Base-by-base conservation (phyloP, 139 green algal genomes). In the Micractinium conductrix region DNA sequence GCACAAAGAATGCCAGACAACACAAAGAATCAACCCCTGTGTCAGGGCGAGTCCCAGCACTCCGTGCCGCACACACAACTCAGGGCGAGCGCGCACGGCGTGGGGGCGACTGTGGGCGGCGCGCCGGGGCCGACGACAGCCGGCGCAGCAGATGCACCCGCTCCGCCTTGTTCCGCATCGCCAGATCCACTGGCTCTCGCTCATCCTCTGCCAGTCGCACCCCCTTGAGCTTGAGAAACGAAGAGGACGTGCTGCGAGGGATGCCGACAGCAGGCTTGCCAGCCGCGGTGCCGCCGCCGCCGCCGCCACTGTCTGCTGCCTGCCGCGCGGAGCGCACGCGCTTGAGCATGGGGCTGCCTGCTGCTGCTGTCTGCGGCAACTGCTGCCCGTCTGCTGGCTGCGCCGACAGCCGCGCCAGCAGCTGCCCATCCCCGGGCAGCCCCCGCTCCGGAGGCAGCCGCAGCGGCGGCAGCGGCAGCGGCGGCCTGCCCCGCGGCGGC, bases 161-260 rank as follows among this genome's bases (percentile, higher is more conserved):
- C 74, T 67, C 26, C 10, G 37, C 48, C 74, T 80, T 80, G 26
- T 42, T 35, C 30, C 35, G 10, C 74, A 80, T 80, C 2, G 74
- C 74, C 3, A 37, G 33, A n/a, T 80, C 45, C 74, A 80, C 74
- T 5, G 74, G 74, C 45, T 80, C 74, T 19, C 74, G 45, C 19
- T 80, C 43, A 22, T 21, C 73, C 12, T 33, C 30, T 3, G 45
- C 43, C 22, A 80, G 55, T 28, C 74, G 48, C 26, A 37, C 14
- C 48, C 33, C 45, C 74, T 67, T 80, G 5, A 6, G 2, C 7
- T 68, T 33, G 33, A 80, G 48, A n/a, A 48, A 24, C 16, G 74
- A 80, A 21, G 33, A 33, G 74, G 74, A 67, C 53, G 8, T 62
- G 40, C 70, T n/a, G 40, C 70, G 16, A 48, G 12, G n/a, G 33